Evolutionary conservation across 225 moss, liverwort and hornwort genomes (phyloP).

Genomic region (Rhytidiadelphus loreus): DNA sequence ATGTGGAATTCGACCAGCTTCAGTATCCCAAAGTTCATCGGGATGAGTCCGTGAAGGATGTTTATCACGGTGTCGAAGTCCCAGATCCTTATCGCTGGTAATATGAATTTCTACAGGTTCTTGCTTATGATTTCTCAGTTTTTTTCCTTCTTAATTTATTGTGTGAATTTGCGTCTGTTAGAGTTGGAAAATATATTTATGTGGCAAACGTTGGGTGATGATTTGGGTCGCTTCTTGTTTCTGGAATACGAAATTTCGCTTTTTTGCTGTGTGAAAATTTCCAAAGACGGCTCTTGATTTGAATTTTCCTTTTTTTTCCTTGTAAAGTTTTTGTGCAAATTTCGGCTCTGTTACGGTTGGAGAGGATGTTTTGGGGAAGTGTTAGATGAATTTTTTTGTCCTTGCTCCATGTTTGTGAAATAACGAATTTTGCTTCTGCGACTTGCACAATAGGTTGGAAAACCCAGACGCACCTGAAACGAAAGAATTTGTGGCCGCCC

Average conservation of each 20-base stretch:
- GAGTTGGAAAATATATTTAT: not conserved
- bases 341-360: not conserved
- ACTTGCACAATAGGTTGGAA: slow-evolving; percentile 49
- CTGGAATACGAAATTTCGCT: not conserved
- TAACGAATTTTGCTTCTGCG: not conserved
- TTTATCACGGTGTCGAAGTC: slow-evolving; percentile 51
- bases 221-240: not conserved
- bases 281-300: not conserved
- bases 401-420: not conserved
- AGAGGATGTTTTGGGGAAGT: not conserved
- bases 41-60: slow-evolving; percentile 61
- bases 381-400: not conserved
- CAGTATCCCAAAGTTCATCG: slow-evolving; percentile 52
- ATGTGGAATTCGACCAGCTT: slow-evolving; percentile 6
- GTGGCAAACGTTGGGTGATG: not conserved
- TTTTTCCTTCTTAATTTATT: not conserved
- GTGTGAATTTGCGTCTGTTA: not conserved
- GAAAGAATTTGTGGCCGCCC: slow-evolving; percentile 57
- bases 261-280: not conserved
- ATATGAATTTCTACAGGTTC: not conserved
- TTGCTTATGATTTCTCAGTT: not conserved
- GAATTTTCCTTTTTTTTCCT: not conserved
- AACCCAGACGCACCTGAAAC: slow-evolving; percentile 73
- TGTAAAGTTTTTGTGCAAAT: not conserved
- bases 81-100: slow-evolving; percentile 93